Conservation (phyloP, 805 yeast genomes). For the Lachancea waltii region DNA sequence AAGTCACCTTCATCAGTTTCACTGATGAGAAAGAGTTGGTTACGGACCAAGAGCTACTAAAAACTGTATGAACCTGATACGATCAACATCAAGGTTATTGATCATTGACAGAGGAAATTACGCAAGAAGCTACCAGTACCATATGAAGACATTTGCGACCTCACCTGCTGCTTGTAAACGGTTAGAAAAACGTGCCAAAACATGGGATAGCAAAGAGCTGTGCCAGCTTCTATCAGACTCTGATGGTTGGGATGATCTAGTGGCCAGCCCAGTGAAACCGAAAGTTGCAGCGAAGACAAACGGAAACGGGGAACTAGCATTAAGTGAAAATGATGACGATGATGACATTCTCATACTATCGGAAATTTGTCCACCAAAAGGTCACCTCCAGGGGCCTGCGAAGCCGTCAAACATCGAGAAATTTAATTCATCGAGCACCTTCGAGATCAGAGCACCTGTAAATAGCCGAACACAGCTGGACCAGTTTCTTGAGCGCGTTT, state of each 20-base stretch:
- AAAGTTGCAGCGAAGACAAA: too few relatives aligned
- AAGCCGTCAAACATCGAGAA: too few relatives aligned
- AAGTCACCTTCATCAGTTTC: too few relatives aligned
- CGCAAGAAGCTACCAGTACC: not conserved
- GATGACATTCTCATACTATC: conserved; percentile 3
- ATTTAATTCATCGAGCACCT: too few relatives aligned
- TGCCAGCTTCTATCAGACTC: conserved; percentile 21
- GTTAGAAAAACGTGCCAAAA: conserved; percentile 1
- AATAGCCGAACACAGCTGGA: conserved; percentile 1
- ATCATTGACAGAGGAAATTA: not conserved
- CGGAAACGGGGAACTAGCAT: too few relatives aligned
- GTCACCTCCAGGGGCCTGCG: too few relatives aligned
- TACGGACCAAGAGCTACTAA: too few relatives aligned
- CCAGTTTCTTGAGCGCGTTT: conserved; percentile 2
- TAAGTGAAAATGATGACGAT: not conserved
- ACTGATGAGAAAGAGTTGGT: too few relatives aligned
- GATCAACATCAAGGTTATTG: not conserved
- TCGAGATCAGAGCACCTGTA: too few relatives aligned
- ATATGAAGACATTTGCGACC: not conserved
- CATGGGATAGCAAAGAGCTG: conserved; percentile 10
- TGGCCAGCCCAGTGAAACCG: conserved; percentile 3
- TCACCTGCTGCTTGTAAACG: not conserved
- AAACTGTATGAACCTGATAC: not conserved
- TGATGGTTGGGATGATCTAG: conserved; percentile 23
- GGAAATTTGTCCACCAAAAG: not conserved